phyloP scores from a whole-genome alignment of 768 basidiomycete species.

The Amylocystis lapponica region DNA sequence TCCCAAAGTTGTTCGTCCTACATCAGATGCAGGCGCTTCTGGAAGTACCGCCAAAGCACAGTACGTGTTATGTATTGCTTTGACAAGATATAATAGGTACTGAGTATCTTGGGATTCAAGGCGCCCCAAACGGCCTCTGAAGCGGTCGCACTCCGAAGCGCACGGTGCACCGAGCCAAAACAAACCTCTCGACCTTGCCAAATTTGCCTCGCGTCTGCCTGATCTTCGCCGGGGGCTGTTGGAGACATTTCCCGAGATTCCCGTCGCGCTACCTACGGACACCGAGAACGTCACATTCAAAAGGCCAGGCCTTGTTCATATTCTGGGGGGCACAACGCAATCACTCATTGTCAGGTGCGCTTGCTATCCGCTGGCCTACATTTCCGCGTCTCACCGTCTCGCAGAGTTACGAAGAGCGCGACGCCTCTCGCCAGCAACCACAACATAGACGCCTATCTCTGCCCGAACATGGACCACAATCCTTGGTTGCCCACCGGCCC shows the following conservation, averaged over 20 bases:
- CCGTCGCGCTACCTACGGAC: conserved; percentile 17
- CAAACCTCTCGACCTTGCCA: conserved; percentile 3
- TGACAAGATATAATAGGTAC: too few relatives aligned
- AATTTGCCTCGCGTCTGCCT: conserved; percentile 14
- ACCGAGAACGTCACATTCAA: conserved; percentile 30
- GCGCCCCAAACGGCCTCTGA: too few relatives aligned
- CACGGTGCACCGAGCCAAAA: too few relatives aligned
- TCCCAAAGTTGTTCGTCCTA: too few relatives aligned
- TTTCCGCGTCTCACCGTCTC: background rate
- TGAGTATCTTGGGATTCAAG: too few relatives aligned
- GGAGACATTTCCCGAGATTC: conserved; percentile 18
- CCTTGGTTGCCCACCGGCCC: conserved; percentile 47
- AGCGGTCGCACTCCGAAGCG: too few relatives aligned
- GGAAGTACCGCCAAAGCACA: too few relatives aligned
- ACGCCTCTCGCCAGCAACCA: conserved; percentile 26
- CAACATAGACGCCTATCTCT: conserved; percentile 37
- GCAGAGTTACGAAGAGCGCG: conserved; percentile 10
- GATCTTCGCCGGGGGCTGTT: conserved; percentile 19
- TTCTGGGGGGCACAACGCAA: conserved; percentile 36
- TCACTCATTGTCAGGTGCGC: background rate
- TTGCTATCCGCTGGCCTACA: background rate
- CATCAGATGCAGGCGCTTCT: too few relatives aligned
- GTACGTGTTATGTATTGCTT: too few relatives aligned
- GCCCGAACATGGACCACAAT: conserved; percentile 46
- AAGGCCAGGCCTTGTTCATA: conserved; percentile 31